phyloP scores from a whole-genome alignment of 768 basidiomycete species.

The Wakefieldia striispora region DNA sequence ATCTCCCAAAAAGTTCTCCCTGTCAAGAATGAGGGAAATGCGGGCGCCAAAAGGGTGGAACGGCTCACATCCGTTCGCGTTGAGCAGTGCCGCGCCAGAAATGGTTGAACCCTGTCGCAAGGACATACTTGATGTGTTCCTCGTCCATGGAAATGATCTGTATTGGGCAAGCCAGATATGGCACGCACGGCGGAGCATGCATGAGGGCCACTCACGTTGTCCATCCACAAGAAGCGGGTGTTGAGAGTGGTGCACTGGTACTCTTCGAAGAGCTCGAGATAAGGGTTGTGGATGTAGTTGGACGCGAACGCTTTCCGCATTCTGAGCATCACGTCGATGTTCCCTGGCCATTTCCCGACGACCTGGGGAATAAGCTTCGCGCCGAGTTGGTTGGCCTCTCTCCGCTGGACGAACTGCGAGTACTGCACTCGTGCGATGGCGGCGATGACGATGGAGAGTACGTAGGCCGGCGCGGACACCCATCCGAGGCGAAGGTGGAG shows the following conservation, averaged over 20 bases:
- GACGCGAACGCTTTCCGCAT: constrained; percentile 55
- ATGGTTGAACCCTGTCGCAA: constrained; percentile 61
- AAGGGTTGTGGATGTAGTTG: constrained; percentile 61
- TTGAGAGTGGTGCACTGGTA: constrained; percentile 72
- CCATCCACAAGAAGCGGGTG: constrained; percentile 64
- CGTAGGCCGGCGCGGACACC: constrained; percentile 36
- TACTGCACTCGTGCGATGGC: constrained; percentile 36
- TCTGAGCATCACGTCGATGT: constrained; percentile 62
- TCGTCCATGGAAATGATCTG: constrained; percentile 77
- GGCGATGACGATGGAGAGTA: constrained; percentile 43
- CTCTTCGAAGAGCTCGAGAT: constrained; percentile 64
- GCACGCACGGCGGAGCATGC: not conserved
- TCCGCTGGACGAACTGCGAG: constrained; percentile 35
- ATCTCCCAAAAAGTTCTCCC: constrained; percentile 58
- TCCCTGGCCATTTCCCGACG: constrained; percentile 74
- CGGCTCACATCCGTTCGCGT: constrained; percentile 62
- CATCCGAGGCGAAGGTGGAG: constrained; percentile 33
- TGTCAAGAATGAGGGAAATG: constrained; percentile 18
- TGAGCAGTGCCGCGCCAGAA: constrained; percentile 68
- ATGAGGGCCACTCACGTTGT: constrained; percentile 52
- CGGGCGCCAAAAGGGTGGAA: not conserved
- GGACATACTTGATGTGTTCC: constrained; percentile 61
- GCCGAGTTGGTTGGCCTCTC: constrained; percentile 46
- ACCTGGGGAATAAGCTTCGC: constrained; percentile 56
- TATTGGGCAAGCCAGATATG: not conserved